Conservation (phyloP, 2,329 filamentous ascomycete genomes). For the Cytospora schulzeri region DNA sequence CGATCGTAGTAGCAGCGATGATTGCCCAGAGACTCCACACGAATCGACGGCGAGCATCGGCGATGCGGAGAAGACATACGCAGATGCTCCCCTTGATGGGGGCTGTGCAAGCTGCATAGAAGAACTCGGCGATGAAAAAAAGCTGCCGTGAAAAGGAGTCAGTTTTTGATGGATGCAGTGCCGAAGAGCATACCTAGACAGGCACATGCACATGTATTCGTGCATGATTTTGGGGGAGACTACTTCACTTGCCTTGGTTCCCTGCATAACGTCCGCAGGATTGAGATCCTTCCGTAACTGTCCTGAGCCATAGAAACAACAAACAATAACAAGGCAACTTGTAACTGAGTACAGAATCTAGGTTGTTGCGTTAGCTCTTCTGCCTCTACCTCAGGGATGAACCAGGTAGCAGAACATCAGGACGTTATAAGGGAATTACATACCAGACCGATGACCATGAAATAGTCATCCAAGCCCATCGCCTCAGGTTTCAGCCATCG, state of each 20-base stretch:
- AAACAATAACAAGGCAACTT: constrained; percentile 33
- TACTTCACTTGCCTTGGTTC: constrained; percentile 25
- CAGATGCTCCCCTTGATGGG: constrained; percentile 37
- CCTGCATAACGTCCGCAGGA: constrained; percentile 26
- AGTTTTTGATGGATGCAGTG: constrained; percentile 5
- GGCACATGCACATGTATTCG: not conserved
- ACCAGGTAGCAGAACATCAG: not conserved
- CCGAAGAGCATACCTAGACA: constrained; percentile 28
- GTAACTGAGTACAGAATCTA: constrained; percentile 35
- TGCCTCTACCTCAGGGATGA: not conserved
- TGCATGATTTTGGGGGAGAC: too few relatives aligned
- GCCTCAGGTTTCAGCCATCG: constrained; percentile 32
- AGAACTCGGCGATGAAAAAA: constrained; percentile 43
- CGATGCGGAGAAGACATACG: constrained; percentile 37
- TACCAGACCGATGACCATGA: constrained; percentile 35
- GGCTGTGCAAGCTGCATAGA: constrained; percentile 39
- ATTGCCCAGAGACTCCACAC: constrained; percentile 34
- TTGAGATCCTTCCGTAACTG: constrained; percentile 30
- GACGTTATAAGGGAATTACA: constrained; percentile 5
- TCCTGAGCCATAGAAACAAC: constrained; percentile 35
- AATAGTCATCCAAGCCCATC: constrained; percentile 33
- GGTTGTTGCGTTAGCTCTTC: constrained; percentile 8
- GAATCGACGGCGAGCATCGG: constrained; percentile 35
- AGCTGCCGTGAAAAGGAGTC: constrained; percentile 31
- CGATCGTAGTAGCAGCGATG: constrained; percentile 30